Evolutionary conservation across 2,329 filamentous ascomycete species (phyloP).

Genomic region (Fusarium heterosporum): DNA sequence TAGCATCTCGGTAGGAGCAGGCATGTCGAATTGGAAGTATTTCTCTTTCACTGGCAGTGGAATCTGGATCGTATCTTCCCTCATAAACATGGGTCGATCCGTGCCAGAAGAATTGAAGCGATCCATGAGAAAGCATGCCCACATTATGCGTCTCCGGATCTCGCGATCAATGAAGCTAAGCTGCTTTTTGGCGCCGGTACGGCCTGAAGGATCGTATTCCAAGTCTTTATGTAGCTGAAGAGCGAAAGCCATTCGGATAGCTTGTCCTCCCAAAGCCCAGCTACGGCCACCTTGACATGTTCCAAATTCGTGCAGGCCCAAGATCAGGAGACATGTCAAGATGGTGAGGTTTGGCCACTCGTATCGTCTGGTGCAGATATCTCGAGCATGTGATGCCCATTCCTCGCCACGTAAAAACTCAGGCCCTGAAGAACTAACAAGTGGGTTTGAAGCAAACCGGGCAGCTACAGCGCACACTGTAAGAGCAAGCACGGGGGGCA

Average conservation of each 20-base stretch:
- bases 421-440: slow-evolving; percentile 78
- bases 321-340: slow-evolving; percentile 86
- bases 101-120: slow-evolving; percentile 96
- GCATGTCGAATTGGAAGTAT: slow-evolving; percentile 90
- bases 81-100: slow-evolving; percentile 89
- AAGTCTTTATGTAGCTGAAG: slow-evolving; percentile 93
- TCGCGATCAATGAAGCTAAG: slow-evolving; percentile 93
- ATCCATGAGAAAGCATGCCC: slow-evolving; percentile 98
- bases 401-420: slow-evolving; percentile 86
- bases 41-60: slow-evolving; percentile 92
- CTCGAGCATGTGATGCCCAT: slow-evolving; percentile 88
- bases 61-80: slow-evolving; percentile 88
- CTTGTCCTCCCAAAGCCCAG: slow-evolving; percentile 95
- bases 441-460: slow-evolving; percentile 90
- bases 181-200: slow-evolving; percentile 69
- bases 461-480: slow-evolving; percentile 96
- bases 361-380: slow-evolving; percentile 87
- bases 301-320: slow-evolving; percentile 94
- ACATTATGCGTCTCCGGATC: slow-evolving; percentile 94
- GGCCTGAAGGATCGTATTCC: slow-evolving; percentile 80
- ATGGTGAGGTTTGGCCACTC: slow-evolving; percentile 98
- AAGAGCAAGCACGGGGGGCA: slow-evolving; percentile 92
- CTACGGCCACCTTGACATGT: slow-evolving; percentile 96
- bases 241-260: slow-evolving; percentile 96
- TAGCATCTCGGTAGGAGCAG: slow-evolving; percentile 85